Percentiles rank a stretch among this genome's conserved stretches.
Evolutionary conservation across 1,139 yeast species (phyloP).

Genomic region (Geotrichum candidum): DNA sequence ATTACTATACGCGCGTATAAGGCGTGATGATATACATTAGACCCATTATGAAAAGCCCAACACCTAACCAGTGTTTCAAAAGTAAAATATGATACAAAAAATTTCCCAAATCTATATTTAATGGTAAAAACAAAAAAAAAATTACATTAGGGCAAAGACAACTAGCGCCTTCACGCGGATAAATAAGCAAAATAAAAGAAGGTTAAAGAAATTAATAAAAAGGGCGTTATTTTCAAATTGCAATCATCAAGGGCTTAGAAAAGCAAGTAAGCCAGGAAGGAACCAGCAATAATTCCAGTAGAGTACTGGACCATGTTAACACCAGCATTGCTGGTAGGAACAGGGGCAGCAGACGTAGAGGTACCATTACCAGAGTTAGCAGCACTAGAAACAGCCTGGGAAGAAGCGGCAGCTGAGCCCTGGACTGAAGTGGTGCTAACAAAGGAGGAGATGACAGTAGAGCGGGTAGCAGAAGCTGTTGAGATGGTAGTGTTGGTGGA

Average conservation of each 20-base stretch:
- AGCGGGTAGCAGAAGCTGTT: not conserved
- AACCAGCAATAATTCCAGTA: not conserved
- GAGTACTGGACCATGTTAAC: not conserved
- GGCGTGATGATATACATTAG: too few species aligned
- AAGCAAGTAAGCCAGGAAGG: not conserved
- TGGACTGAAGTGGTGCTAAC: conserved; percentile 17
- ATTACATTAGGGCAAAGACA: not conserved
- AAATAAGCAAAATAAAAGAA: too few species aligned
- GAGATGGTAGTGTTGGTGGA: not conserved
- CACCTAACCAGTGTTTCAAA: too few species aligned
- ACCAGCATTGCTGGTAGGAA: not conserved
- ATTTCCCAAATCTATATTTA: not conserved
- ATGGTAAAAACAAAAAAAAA: too few species aligned
- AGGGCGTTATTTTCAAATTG: not conserved
- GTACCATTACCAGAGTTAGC: not conserved
- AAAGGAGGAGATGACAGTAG: not conserved
- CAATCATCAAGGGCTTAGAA: not conserved
- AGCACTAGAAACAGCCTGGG: not conserved
- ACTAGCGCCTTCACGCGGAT: not conserved
- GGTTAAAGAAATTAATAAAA: too few species aligned
- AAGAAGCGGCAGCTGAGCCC: conserved; percentile 39
- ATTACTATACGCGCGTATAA: too few species aligned
- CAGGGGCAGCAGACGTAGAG: not conserved
- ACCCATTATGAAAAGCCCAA: too few species aligned
- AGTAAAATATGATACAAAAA: too few species aligned